phyloP scores from a whole-genome alignment of 768 basidiomycete genomes.

The Macrolepiota fuliginosa region DNA sequence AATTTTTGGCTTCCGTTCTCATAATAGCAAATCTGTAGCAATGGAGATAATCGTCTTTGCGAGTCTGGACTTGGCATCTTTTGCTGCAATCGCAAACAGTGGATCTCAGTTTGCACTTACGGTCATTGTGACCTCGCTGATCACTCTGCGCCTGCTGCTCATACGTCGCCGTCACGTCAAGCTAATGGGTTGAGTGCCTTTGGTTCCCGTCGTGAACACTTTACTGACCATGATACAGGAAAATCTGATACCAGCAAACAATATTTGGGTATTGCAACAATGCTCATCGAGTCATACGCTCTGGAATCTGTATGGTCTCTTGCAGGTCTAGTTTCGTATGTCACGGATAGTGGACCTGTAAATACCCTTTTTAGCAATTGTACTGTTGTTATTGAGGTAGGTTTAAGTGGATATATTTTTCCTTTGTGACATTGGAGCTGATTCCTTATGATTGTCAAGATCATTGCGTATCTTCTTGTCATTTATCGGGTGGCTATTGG shows the following conservation, averaged over 20 bases:
- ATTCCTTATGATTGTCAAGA: background rate
- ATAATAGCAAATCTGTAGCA: background rate
- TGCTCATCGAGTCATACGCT: background rate
- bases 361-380: background rate
- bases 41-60: background rate
- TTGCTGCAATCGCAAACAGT: background rate
- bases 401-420: background rate
- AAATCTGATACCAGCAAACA: background rate
- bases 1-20: background rate
- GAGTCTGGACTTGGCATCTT: background rate
- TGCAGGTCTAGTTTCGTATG: background rate
- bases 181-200: background rate
- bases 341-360: background rate
- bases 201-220: background rate
- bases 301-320: background rate
- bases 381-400: background rate
- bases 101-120: background rate
- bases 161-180: background rate
- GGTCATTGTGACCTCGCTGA: background rate
- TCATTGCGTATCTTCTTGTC: background rate
- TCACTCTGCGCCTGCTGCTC: background rate
- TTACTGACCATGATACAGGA: background rate
- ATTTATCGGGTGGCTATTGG: background rate
- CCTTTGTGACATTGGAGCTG: background rate
- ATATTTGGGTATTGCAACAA: background rate